phyloP scores from a whole-genome alignment of 164 flowering plant species.

The Taxillus chinensis region DNA sequence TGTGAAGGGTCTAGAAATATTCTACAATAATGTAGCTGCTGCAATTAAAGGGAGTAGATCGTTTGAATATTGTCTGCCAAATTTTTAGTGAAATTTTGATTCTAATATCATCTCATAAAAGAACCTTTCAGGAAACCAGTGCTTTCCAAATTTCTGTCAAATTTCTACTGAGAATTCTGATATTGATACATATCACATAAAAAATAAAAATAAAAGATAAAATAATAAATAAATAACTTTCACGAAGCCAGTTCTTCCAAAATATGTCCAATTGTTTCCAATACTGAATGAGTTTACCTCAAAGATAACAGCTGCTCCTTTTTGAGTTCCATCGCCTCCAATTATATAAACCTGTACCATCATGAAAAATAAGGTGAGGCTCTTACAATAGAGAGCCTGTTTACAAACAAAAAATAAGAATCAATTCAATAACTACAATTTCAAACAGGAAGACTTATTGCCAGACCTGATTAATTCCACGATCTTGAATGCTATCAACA shows the following conservation, averaged over 20 bases:
- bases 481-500: conserved; percentile 86
- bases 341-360: conserved; percentile 58
- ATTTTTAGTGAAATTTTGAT: conserved; percentile 4
- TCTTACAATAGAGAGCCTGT: neutral
- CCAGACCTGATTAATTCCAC: conserved; percentile 75
- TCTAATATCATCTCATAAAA: neutral
- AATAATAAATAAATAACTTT: conserved; percentile 18
- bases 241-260: conserved; percentile 30
- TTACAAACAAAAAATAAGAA: neutral
- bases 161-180: too few species aligned
- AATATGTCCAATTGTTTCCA: conserved; percentile 42
- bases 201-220: too few species aligned
- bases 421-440: neutral
- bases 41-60: conserved; percentile 51
- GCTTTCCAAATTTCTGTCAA: too few species aligned
- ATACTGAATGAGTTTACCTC: conserved; percentile 36
- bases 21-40: too few species aligned
- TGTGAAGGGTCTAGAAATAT: neutral
- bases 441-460: neutral
- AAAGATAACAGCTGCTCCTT: conserved; percentile 69
- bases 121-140: neutral
- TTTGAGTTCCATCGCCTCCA: conserved; percentile 90
- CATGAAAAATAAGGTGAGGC: neutral
- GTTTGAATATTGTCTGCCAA: conserved; percentile 34
- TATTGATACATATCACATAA: too few species aligned